Evolutionary conservation across 345 rosid species (phyloP), one percentile per base, ranked within the genome.

Genomic region (Bruguiera gymnorhiza): DNA sequence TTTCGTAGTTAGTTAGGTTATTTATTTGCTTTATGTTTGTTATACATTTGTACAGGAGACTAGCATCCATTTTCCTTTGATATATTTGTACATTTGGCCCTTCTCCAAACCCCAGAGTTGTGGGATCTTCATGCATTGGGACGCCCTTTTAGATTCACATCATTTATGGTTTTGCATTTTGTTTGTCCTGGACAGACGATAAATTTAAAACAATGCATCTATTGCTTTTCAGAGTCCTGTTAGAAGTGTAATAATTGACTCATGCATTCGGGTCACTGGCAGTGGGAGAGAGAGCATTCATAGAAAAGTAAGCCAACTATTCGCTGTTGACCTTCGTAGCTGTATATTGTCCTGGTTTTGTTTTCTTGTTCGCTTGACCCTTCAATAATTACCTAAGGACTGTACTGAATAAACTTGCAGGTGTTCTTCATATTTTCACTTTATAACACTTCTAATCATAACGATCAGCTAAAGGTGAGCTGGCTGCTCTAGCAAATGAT

Each of bases 221-320:
- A 6, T 71, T 72, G 23, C 29, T 6, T 75, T 62, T 50, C 85
- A 90, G 98, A 85, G 76, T 68, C 89, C 86, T 72, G 86, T 84
- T 69, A 83, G 90, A 86, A 93, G 97, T 77, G 96, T 93, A 2
- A 76, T 86, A 2, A 80, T 93, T 62, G 98, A 93, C 78, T 86
- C 89, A 21, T 89, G 96, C 77, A 93, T 93, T 64, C 89, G 98
- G 23, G 97, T 93, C 27, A 82, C 89, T 20, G 98, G 90, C 79
- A 90, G 90, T 60, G 98, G 98, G 61, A 93, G 98, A 70, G 98
- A 89, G 78, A 93, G 84, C 84, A 86, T 93, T 82, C 86, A 93
- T 74, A 82, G 98, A 78, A 90, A 86, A 86, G 98, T 93, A 84
- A 32, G 87, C 56, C 54, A 68, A 13, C 36, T 8, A 30, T n/a